Percentiles rank a stretch among this genome's conserved stretches.
phyloP scores from a whole-genome alignment of 2,329 filamentous ascomycete species.

The Aspergillus texensis region DNA sequence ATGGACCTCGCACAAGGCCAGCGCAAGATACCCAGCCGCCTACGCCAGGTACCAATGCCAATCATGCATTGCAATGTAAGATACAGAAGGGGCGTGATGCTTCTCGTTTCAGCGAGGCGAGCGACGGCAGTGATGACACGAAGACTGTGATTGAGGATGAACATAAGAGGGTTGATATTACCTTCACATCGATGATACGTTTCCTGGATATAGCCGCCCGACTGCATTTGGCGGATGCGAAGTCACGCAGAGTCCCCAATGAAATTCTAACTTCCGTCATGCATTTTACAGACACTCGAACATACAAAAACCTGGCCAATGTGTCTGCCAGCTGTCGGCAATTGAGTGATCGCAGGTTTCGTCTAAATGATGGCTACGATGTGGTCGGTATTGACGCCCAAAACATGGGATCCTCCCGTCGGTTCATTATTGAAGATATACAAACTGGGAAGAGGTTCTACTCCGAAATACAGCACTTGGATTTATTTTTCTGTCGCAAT shows the following conservation, averaged over 20 bases:
- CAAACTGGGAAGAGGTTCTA: slow-evolving; percentile 9
- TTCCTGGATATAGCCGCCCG: slow-evolving; percentile 18
- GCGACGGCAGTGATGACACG: not conserved
- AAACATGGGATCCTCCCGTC: not conserved
- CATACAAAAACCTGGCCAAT: slow-evolving; percentile 15
- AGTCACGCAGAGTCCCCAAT: slow-evolving; percentile 18
- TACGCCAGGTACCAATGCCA: not conserved
- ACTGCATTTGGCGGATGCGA: slow-evolving; percentile 4
- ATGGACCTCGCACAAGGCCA: slow-evolving; percentile 12
- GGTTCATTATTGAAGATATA: slow-evolving; percentile 15
- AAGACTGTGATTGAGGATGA: not conserved
- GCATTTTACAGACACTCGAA: slow-evolving; percentile 18
- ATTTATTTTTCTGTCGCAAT: too few species aligned
- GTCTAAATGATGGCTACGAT: slow-evolving; percentile 20
- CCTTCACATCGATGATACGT: slow-evolving; percentile 9
- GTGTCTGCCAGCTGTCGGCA: slow-evolving; percentile 16
- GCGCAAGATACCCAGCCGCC: not conserved
- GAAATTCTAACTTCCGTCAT: slow-evolving; percentile 22
- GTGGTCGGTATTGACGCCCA: slow-evolving; percentile 7
- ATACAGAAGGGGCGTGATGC: not conserved
- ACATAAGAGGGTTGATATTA: too few species aligned
- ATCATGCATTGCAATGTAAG: not conserved
- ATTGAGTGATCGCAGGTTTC: slow-evolving; percentile 12
- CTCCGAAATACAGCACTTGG: not conserved
- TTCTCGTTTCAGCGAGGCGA: not conserved